Base-by-base conservation (phyloP, 2,329 filamentous ascomycete genomes). In the Falciphora oryzae region DNA sequence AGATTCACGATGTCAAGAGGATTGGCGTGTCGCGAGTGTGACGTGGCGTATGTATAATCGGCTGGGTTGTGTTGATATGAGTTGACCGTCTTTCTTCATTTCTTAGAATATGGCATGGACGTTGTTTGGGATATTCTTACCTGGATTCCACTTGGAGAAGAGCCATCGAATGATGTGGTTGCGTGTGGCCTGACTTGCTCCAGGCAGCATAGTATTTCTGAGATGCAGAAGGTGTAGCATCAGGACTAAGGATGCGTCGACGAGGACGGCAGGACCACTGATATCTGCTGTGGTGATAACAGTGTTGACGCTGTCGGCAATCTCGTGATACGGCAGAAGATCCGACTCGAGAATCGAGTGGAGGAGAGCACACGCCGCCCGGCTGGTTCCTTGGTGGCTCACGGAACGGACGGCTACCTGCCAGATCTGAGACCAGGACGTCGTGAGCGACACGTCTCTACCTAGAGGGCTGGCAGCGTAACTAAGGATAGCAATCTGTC, bases 101-200 rank as follows among this genome's bases (percentile, higher is more conserved):
- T 29, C 14, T 10, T 11, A 31, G 27, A 10, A 25, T 18, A 5
- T 35, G 25, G 22, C 2, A 25, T 29, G 22, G 28, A 53, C 1
- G 18, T 53, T 22, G 16, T 6, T 7, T 18, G 38, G 4, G 38
- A 62, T 59, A 8, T 50, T 25, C 84, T 73, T 80, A 94, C 91
- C 88, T 68, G 93, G 90, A 68, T 87, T 88, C 93, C 94, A 99
- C 70, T 85, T 89, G 44, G 87, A 84, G 70, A 93, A 88, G 1
- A 95, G 75, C 95, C 95, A 99, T 70, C 87, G 83, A 65, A 95
- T 85, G 50, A 95, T 83, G 70, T 90, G 86, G 68, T 87, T 89
- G 53, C 86, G 88, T 4, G 88, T 89, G 56, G 81, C 81, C 69
- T 88, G 85, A 68, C 85, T 90, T 50, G 85, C 85, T 65, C 85